Percentiles rank a stretch among this genome's conserved stretches.
Evolutionary conservation across 371 early-diverging fungal genomes (phyloP).

Genomic region (Rhizopus arrhizus): DNA sequence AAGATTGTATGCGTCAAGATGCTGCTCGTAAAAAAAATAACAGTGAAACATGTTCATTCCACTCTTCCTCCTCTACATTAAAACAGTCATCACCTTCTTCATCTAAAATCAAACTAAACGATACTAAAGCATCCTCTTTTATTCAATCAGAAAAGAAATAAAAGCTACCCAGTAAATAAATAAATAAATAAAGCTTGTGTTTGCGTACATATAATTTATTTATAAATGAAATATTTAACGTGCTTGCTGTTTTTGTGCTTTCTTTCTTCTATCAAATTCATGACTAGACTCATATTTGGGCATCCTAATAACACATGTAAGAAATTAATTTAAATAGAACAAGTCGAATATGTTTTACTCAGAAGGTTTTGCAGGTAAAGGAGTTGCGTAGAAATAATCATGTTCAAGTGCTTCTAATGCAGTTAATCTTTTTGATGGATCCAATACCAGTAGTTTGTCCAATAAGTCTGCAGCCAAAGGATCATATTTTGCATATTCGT

Average conservation of each 20-base stretch:
- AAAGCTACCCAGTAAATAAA: conserved; percentile 14
- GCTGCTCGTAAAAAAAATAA: conserved; percentile 3
- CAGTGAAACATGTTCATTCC: conserved; percentile 9
- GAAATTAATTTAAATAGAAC: background rate
- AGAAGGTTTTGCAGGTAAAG: conserved; percentile 61
- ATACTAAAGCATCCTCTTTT: background rate
- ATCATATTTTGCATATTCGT: conserved; percentile 58
- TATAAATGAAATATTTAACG: background rate
- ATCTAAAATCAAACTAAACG: conserved; percentile 13
- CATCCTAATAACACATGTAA: conserved; percentile 35
- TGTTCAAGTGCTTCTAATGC: conserved; percentile 80
- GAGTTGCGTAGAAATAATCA: conserved; percentile 65
- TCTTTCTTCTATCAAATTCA: conserved; percentile 46
- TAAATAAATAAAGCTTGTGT: background rate
- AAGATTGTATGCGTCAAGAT: conserved; percentile 44
- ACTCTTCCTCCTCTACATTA: conserved; percentile 21
- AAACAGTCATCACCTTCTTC: conserved; percentile 7
- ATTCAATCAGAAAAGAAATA: conserved; percentile 34
- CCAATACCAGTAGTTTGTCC: conserved; percentile 71
- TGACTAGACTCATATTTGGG: conserved; percentile 67
- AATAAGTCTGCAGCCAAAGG: conserved; percentile 71
- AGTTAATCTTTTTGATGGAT: conserved; percentile 75
- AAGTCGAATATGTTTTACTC: conserved; percentile 41
- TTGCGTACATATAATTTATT: conserved; percentile 2
- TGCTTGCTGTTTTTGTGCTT: background rate